Evolutionary conservation across 75 land plant species (phyloP).

Genomic region (Cryptomeria japonica): DNA sequence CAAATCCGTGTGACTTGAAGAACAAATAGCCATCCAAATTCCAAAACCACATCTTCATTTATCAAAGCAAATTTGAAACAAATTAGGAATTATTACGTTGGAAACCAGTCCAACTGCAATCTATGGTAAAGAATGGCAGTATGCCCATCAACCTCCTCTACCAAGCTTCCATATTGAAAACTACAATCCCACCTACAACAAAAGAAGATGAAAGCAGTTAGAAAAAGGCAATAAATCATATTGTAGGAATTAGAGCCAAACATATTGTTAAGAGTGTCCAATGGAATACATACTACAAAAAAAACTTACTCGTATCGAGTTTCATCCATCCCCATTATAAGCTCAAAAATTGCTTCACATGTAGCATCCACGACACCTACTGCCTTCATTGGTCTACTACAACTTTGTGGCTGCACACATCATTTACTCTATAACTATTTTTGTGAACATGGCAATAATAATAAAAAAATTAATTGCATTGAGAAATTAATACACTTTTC

Average conservation of each 20-base stretch:
- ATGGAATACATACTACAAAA: not conserved
- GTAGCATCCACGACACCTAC: slow-evolving; percentile 90
- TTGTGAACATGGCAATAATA: not conserved
- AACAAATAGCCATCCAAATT: not conserved
- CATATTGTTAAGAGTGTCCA: not conserved
- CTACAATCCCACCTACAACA: slow-evolving; percentile 87
- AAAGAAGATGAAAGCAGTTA: slow-evolving; percentile 3
- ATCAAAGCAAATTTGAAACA: not conserved
- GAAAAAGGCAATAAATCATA: not conserved
- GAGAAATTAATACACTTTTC: slow-evolving; percentile 66
- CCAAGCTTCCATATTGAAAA: slow-evolving; percentile 84
- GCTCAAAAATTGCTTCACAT: slow-evolving; percentile 87
- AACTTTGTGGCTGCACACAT: slow-evolving; percentile 70
- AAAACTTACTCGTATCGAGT: slow-evolving; percentile 82
- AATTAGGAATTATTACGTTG: slow-evolving; percentile 47
- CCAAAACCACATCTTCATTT: not conserved
- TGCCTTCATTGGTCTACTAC: slow-evolving; percentile 89
- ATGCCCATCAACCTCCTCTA: slow-evolving; percentile 94
- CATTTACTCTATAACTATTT: not conserved
- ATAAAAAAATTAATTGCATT: not conserved
- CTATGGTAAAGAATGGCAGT: slow-evolving; percentile 86
- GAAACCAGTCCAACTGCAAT: slow-evolving; percentile 87
- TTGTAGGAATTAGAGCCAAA: not conserved
- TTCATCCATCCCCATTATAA: slow-evolving; percentile 95
- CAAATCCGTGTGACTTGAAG: not conserved